Base-by-base conservation (phyloP, 148 eudicot species). In the Rhododendron molle region DNA sequence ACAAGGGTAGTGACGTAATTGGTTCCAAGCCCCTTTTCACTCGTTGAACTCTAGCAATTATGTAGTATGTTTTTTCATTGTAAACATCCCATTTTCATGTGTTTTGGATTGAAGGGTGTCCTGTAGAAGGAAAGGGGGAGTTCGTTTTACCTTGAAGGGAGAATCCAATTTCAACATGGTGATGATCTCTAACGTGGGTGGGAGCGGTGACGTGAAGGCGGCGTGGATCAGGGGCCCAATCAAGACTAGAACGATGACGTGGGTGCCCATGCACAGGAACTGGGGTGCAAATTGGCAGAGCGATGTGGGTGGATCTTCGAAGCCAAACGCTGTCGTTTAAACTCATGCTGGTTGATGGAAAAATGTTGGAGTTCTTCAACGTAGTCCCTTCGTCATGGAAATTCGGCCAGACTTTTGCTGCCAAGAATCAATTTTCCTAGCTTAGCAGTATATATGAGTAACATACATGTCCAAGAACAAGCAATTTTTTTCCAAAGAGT, bases 261-360 rank as follows among this genome's bases (percentile, higher is more conserved):
- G 98, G 96, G 87, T 83, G n/a, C 69, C 92, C 30, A 89, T 95
- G 94, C 87, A 86, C 30, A 83, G 95, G 43, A 95, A 95, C 77
- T 95, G 96, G 95, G 95, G 98, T 11, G 95, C 92, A 0, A 92
- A 94, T 65, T 95, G 98, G 98, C 95, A 94, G 74, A 93, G 93
- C 82, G 36, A 54, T 28, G 36, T 7, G 3, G 94, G 36, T 7
- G 3, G 94, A 93, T 54, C 88, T 94, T 23, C 89, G 94, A 69
- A 88, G 62, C 82, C 94, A 94, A 87, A 83, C 46, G 15, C 87
- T 95, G 40, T 94, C 94, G 2, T 94, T 95, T 44, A 90, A 89
- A 86, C 87, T 95, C 85, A 87, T 81, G 83, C 87, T 95, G 86
- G 90, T 72, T 54, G 89, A 92, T 86, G 92, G 91, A 36, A 91